Evolutionary conservation across 1,284 basidiomycete genomes (phyloP).

Genomic region (Trichosporon faecale): DNA sequence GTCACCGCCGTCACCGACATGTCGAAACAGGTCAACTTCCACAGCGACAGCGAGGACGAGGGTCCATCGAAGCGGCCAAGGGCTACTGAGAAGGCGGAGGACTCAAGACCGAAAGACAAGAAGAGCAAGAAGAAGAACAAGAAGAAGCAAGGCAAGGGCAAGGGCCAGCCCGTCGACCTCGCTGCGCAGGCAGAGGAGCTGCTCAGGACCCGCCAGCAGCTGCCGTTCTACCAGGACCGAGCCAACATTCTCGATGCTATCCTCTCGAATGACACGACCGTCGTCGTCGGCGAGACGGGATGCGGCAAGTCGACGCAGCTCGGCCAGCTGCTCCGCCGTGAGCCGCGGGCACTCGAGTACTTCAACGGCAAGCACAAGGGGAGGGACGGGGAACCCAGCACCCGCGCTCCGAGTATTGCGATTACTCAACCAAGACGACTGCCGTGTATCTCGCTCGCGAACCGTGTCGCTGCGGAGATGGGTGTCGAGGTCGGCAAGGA

Average conservation of each 20-base stretch:
- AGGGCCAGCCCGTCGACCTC: constrained; percentile 27
- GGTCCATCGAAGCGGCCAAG: neutral
- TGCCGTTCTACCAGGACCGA: constrained; percentile 75
- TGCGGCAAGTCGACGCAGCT: constrained; percentile 98
- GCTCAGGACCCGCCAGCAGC: constrained; percentile 62
- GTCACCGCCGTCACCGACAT: neutral
- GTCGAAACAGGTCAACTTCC: constrained; percentile 10
- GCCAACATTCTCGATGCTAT: constrained; percentile 72
- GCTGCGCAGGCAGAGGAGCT: constrained; percentile 47
- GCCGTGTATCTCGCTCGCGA: constrained; percentile 87
- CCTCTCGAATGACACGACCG: constrained; percentile 75
- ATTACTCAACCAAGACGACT: constrained; percentile 92
- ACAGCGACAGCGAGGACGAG: constrained; percentile 11
- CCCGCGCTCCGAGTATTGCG: constrained; percentile 65
- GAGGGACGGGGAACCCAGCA: neutral
- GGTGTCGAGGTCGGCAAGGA: constrained; percentile 64
- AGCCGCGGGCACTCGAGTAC: constrained; percentile 34
- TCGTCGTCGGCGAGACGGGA: constrained; percentile 88
- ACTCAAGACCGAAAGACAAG: constrained; percentile 3
- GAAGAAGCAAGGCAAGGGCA: constrained; percentile 17
- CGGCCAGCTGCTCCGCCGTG: constrained; percentile 76
- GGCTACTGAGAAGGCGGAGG: neutral
- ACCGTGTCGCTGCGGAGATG: constrained; percentile 83
- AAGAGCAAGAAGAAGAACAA: constrained; percentile 11
- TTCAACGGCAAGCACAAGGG: constrained; percentile 19